Conservation (phyloP, 2,329 filamentous ascomycete species). For the Trichoderma gracile region DNA sequence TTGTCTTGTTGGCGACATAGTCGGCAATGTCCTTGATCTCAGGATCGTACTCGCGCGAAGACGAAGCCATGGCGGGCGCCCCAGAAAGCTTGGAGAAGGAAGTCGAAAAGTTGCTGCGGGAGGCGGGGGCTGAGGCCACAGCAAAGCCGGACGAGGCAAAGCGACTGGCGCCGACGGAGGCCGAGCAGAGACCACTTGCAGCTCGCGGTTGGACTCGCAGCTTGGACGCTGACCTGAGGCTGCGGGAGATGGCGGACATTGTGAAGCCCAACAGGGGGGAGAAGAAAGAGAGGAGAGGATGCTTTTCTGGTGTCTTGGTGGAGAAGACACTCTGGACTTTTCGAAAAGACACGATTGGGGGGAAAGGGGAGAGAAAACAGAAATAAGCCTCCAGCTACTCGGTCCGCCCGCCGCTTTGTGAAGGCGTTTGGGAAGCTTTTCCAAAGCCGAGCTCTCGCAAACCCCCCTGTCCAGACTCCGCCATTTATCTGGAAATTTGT, state of each 20-base stretch:
- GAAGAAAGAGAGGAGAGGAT: not conserved
- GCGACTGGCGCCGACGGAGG: conserved; percentile 34
- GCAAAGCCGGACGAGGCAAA: conserved; percentile 28
- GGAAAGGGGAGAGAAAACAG: not conserved
- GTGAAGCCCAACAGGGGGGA: conserved; percentile 22
- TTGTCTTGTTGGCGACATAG: conserved; percentile 90
- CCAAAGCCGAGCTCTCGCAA: conserved; percentile 1
- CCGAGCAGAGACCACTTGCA: conserved; percentile 31
- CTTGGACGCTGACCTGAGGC: conserved; percentile 56
- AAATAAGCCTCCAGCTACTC: conserved; percentile 8
- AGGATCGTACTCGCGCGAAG: conserved; percentile 71
- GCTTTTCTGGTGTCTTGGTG: not conserved
- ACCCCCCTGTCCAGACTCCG: conserved; percentile 11
- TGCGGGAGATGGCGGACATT: conserved; percentile 59
- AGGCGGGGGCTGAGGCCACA: conserved; percentile 39
- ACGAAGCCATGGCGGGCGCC: conserved; percentile 53
- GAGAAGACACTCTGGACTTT: not conserved
- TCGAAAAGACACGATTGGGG: too few species aligned
- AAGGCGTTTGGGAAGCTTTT: not conserved
- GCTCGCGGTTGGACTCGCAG: conserved; percentile 48
- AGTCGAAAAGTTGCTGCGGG: conserved; percentile 51
- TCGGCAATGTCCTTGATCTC: conserved; percentile 94
- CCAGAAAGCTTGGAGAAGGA: conserved; percentile 49
- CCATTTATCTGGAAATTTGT: not conserved
- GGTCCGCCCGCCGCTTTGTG: not conserved